phyloP scores from a whole-genome alignment of 2,329 filamentous ascomycete species.

The Gaeumannomyces sp. region DNA sequence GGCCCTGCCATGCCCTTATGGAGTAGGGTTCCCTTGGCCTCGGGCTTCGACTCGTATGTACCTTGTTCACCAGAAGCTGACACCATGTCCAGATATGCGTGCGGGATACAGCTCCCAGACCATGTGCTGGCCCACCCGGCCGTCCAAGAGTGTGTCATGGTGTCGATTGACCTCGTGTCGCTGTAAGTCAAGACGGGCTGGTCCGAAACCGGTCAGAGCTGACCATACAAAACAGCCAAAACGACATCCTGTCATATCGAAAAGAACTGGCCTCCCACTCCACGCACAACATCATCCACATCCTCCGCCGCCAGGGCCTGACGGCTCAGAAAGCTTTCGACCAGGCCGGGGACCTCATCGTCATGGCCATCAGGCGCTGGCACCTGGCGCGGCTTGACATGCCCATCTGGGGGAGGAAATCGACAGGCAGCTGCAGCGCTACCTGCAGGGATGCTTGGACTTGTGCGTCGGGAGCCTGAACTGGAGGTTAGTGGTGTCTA shows the following conservation, averaged over 20 bases:
- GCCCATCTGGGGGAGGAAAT: slow-evolving; percentile 7
- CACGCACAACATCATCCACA: slow-evolving; percentile 7
- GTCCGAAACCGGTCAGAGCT: background rate
- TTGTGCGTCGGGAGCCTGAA: slow-evolving; percentile 6
- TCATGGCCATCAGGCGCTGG: slow-evolving; percentile 5
- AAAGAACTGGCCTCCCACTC: background rate
- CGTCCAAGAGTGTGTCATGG: slow-evolving; percentile 1
- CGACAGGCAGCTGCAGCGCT: slow-evolving; percentile 6
- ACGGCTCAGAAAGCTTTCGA: slow-evolving; percentile 5
- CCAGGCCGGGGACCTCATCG: background rate
- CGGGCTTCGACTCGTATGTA: background rate
- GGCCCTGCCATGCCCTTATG: slow-evolving; percentile 5
- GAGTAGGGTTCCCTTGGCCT: slow-evolving; percentile 1
- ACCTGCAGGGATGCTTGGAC: slow-evolving; percentile 2
- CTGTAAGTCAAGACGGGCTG: background rate
- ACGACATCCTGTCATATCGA: slow-evolving; percentile 6
- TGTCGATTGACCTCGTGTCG: slow-evolving; percentile 5
- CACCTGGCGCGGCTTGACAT: slow-evolving; percentile 5
- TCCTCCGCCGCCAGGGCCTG: slow-evolving; percentile 3
- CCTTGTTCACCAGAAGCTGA: background rate
- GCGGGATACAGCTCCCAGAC: slow-evolving; percentile 7
- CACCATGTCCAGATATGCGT: background rate
- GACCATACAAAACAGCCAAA: background rate
- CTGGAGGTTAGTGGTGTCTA: slow-evolving; percentile 1
- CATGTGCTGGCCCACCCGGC: slow-evolving; percentile 4